Evolutionary conservation across 1,284 basidiomycete genomes (phyloP).

Genomic region (Neonothopanus nambi): DNA sequence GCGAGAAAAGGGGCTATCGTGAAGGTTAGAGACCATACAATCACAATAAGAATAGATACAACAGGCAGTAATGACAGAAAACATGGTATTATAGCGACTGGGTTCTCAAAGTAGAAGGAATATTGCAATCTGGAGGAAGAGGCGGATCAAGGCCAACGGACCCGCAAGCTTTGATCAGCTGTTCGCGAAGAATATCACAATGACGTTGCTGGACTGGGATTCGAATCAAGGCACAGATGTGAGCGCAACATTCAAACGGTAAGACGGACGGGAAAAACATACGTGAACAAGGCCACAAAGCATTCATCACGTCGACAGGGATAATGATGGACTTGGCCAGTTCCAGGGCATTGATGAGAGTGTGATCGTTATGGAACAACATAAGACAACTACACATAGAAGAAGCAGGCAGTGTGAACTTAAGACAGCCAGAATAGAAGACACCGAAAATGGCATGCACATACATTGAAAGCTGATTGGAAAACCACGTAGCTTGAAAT

Average conservation of each 20-base stretch:
- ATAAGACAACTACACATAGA: conserved; percentile 52
- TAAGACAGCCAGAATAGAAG: background rate
- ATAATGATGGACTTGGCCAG: conserved; percentile 65
- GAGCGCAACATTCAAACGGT: background rate
- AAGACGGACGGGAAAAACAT: conserved; percentile 25
- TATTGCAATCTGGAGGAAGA: conserved; percentile 31
- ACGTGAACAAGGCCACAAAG: conserved; percentile 72
- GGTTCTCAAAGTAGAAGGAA: conserved; percentile 4
- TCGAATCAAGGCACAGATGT: conserved; percentile 1
- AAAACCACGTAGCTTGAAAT: conserved; percentile 72
- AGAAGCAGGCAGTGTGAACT: conserved; percentile 16
- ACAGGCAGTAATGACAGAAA: background rate
- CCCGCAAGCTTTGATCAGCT: conserved; percentile 47
- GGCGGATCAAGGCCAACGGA: conserved; percentile 41
- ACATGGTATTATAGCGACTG: background rate
- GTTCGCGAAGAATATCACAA: conserved; percentile 45
- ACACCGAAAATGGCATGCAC: conserved; percentile 23
- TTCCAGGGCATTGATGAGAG: conserved; percentile 59
- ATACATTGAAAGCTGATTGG: conserved; percentile 62
- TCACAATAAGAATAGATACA: background rate
- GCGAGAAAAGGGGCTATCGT: no score
- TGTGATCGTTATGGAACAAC: conserved; percentile 63
- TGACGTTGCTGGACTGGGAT: conserved; percentile 43
- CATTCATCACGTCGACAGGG: conserved; percentile 64
- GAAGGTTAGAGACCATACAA: no score